Percentiles rank a stretch among this genome's conserved stretches.
Evolutionary conservation across 2,329 filamentous ascomycete species (phyloP).

Genomic region (Neonectria hederae): DNA sequence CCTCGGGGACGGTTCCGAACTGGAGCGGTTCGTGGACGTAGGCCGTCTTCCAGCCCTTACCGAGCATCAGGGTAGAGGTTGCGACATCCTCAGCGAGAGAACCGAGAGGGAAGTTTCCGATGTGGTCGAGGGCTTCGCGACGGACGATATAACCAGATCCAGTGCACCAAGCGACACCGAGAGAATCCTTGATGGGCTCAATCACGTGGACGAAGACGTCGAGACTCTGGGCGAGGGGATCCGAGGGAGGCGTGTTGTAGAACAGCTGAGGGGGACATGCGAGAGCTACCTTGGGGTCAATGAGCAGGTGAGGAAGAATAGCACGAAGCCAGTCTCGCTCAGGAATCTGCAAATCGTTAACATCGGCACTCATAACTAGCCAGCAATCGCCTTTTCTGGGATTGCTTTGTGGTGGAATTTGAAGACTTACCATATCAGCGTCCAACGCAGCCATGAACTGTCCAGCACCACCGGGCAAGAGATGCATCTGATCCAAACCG

Average conservation of each 20-base stretch:
- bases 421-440: constrained; percentile 66
- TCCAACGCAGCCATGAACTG: constrained; percentile 71
- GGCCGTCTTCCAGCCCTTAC: constrained; percentile 69
- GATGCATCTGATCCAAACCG: constrained; percentile 60
- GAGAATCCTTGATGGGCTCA: constrained; percentile 60
- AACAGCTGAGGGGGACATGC: constrained; percentile 71
- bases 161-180: constrained; percentile 70
- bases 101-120: constrained; percentile 69
- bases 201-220: constrained; percentile 67
- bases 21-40: constrained; percentile 69
- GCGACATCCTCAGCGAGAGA: constrained; percentile 69
- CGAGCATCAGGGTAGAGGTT: constrained; percentile 67
- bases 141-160: constrained; percentile 70
- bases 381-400: too few species aligned
- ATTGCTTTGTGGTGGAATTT: too few species aligned
- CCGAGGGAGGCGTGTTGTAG: constrained; percentile 68
- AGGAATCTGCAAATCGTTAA: constrained; percentile 57
- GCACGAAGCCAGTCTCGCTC: constrained; percentile 68
- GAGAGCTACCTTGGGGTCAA: constrained; percentile 65
- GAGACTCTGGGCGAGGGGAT: constrained; percentile 67
- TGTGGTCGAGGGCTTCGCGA: constrained; percentile 66
- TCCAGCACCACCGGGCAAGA: constrained; percentile 63
- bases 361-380: neutral
- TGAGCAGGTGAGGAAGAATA: constrained; percentile 67
- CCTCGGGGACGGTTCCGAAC: constrained; percentile 67